Conservation (phyloP, 202 grass and related monocot genomes). For the Miscanthus sacchariflorus region DNA sequence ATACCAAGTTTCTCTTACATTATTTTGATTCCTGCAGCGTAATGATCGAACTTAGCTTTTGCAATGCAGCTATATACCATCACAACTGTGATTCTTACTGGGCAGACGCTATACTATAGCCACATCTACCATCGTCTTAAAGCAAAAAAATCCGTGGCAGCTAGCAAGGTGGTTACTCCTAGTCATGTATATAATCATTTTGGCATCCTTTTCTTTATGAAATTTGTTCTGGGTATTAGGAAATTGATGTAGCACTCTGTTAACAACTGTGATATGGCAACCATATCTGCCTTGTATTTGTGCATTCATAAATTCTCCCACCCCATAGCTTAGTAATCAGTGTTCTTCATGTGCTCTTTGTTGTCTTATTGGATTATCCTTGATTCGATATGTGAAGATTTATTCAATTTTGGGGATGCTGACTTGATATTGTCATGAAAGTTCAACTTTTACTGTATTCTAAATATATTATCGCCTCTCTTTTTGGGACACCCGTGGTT, state of each 20-base stretch:
- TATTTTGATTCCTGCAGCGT: slow-evolving; percentile 20
- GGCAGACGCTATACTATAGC: slow-evolving; percentile 82
- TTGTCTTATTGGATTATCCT: slow-evolving; percentile 7
- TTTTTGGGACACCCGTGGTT: not conserved
- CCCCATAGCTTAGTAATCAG: slow-evolving; percentile 22
- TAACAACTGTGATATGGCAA: not conserved
- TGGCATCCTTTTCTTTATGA: slow-evolving; percentile 1
- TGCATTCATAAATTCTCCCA: slow-evolving; percentile 22
- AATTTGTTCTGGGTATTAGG: not conserved
- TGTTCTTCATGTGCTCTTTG: slow-evolving; percentile 18
- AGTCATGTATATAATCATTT: slow-evolving; percentile 32
- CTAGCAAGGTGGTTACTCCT: slow-evolving; percentile 58
- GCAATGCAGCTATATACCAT: slow-evolving; percentile 90
- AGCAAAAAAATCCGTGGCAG: slow-evolving; percentile 53
- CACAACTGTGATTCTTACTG: slow-evolving; percentile 69
- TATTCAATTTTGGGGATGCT: not conserved
- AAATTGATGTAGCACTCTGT: not conserved
- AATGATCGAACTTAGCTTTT: slow-evolving; percentile 30
- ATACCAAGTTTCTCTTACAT: slow-evolving; percentile 11
- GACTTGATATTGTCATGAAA: not conserved
- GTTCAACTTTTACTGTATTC: slow-evolving; percentile 23
- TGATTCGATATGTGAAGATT: slow-evolving; percentile 3
- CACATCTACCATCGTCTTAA: slow-evolving; percentile 67
- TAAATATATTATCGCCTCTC: slow-evolving; percentile 10
- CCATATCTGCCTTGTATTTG: slow-evolving; percentile 2